Evolutionary conservation across 129 eudicot genomes (phyloP).

Genomic region (Glebionis coronaria): DNA sequence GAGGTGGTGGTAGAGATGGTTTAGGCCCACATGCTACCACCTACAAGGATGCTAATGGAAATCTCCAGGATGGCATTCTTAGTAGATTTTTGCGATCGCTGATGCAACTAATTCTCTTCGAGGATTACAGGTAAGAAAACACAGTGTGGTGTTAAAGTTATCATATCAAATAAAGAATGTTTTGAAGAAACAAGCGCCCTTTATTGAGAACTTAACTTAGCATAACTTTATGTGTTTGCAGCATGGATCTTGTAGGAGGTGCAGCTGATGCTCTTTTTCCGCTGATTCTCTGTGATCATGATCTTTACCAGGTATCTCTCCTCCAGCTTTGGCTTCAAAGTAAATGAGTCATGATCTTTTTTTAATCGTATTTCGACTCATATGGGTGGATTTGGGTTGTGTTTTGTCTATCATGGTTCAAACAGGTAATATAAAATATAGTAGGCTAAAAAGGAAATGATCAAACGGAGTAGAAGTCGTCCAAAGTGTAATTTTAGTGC

Average conservation of each 20-base stretch:
- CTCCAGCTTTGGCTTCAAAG: background rate
- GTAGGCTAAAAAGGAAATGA: background rate
- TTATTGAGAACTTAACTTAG: background rate
- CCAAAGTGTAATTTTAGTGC: background rate
- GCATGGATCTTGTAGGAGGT: conserved; percentile 85
- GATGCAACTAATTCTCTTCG: conserved; percentile 80
- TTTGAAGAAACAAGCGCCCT: background rate
- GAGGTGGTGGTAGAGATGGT: conserved; percentile 60
- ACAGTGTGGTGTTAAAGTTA: background rate
- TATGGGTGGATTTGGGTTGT: background rate
- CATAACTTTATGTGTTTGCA: conserved; percentile 32
- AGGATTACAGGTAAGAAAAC: conserved; percentile 72
- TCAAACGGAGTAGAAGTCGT: background rate
- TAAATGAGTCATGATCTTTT: background rate
- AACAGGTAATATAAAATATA: background rate
- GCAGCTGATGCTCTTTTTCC: conserved; percentile 99
- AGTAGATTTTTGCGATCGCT: conserved; percentile 67
- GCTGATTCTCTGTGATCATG: conserved; percentile 83
- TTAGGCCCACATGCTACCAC: conserved; percentile 73
- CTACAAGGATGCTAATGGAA: conserved; percentile 53
- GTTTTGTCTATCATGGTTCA: background rate
- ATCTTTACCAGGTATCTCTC: conserved; percentile 76
- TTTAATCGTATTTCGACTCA: too few species aligned
- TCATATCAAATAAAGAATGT: background rate
- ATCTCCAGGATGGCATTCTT: conserved; percentile 71